Base-by-base conservation (phyloP, 176 grass and related monocot species). In the Carex littledalei region DNA sequence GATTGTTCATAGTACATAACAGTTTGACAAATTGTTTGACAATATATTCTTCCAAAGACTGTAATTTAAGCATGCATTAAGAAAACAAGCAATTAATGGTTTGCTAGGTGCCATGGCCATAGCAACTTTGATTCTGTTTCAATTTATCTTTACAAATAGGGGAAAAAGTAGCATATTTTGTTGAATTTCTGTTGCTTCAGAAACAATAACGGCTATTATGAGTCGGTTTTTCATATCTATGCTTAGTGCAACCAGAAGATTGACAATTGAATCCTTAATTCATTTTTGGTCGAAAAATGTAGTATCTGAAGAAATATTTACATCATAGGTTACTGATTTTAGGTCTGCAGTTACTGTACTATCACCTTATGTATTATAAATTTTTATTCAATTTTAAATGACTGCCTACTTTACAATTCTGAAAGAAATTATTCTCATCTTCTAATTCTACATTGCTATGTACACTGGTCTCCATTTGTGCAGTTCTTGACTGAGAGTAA, bases 191-290 rank as follows among this genome's bases (percentile, higher is more conserved):
- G 54, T 13, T 57, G 61, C 6, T 63, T 63, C 61, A 10, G n/a
- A 26, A 26, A 24, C 55, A 63, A 63, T 63, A 63, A 3, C 3
- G 13, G 55, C 61, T 11, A 63, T 63, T 9, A 24, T 24, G 26
- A 29, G 92, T 22, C 84, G 91, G 22, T 95, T 98, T 88, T 98
- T 95, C 85, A 98, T 98, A 85, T 94, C 95, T 47, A 95, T 98
- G 95, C 68, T 98, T 84, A 89, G 91, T 73, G 89, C 92, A 70
- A 94, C 92, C 0, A 75, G 93, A n/a, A 74, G 89, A 74, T 86
- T 94, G 75, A 93, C 95, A 0, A 87, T 98, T 7, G 84, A 98
- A 88, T 86, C 92, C 34, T 81, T 98, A 21, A 79, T 98, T 72
- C 86, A 86, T 75, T 98, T 93, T 86, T 98, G 93, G 95, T 94